Evolutionary conservation across 352 stramenopile species (phyloP).

Genomic region (Phytophthora citrophthora): DNA sequence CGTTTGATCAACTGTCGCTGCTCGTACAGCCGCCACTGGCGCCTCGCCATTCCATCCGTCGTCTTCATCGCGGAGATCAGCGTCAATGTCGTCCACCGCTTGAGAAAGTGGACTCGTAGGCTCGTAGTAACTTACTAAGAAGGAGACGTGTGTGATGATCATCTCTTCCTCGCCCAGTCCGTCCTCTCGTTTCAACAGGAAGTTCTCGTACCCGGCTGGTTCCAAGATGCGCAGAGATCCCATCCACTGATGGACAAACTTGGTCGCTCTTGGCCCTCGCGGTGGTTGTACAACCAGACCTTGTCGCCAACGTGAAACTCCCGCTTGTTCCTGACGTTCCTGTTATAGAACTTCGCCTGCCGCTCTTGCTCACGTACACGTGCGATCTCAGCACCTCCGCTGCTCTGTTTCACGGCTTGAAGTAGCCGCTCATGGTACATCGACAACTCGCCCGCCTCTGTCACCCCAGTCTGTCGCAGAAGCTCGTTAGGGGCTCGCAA

Average conservation of each 20-base stretch:
- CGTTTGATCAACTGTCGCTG: not conserved
- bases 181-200: not conserved
- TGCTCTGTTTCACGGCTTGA: not conserved
- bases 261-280: not conserved
- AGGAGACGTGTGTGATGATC: not conserved
- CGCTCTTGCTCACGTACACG: not conserved
- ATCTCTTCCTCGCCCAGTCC: not conserved
- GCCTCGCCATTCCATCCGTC: not conserved
- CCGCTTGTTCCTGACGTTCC: not conserved
- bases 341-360: not conserved
- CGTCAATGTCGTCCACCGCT: not conserved
- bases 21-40: not conserved
- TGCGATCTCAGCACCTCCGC: not conserved
- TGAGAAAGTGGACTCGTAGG: not conserved
- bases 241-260: conserved; percentile 2
- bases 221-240: not conserved
- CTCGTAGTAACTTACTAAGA: not conserved
- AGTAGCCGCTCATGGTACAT: not conserved
- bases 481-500: not conserved
- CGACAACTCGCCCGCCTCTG: not conserved
- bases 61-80: not conserved
- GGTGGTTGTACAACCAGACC: not conserved
- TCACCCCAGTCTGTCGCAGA: not conserved
- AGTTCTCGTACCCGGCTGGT: not conserved
- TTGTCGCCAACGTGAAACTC: not conserved